phyloP scores from a whole-genome alignment of 306 rosid species.

The Vigna angularis region DNA sequence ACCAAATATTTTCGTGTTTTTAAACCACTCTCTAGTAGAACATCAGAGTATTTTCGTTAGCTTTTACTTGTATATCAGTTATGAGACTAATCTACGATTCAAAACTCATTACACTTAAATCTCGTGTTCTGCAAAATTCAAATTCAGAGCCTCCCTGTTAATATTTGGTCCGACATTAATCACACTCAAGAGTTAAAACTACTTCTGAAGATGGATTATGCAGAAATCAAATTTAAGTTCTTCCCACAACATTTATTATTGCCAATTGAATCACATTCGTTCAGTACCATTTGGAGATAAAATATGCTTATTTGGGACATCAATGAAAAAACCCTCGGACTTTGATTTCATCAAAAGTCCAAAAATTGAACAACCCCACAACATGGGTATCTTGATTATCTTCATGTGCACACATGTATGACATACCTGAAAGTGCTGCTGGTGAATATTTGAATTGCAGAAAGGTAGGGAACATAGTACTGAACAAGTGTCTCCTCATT shows the following conservation, averaged over 20 bases:
- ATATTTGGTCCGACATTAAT: neutral
- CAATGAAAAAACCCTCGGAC: neutral
- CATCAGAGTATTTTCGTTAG: too few relatives aligned
- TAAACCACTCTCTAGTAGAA: too few relatives aligned
- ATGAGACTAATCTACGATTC: too few relatives aligned
- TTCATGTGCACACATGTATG: neutral
- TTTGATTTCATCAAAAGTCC: neutral
- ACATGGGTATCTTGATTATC: neutral
- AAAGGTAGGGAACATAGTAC: constrained; percentile 96
- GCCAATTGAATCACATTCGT: neutral
- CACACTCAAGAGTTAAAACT: neutral
- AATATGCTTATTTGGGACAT: neutral
- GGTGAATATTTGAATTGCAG: constrained; percentile 90
- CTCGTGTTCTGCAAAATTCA: neutral
- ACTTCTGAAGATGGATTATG: too few relatives aligned
- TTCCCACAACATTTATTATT: neutral
- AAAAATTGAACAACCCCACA: constrained; percentile 19
- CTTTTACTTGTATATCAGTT: too few relatives aligned
- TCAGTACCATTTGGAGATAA: neutral
- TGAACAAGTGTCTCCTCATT: constrained; percentile 85
- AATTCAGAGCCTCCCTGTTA: neutral
- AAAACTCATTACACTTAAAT: neutral
- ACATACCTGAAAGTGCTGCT: constrained; percentile 74
- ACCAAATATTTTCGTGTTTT: neutral
- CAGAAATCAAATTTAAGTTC: neutral